A percentile compares a stretch with the other conserved stretches of the same genome.
Evolutionary conservation across 2,329 filamentous ascomycete genomes (phyloP).

Genomic region (Domatiomyces globalis): DNA sequence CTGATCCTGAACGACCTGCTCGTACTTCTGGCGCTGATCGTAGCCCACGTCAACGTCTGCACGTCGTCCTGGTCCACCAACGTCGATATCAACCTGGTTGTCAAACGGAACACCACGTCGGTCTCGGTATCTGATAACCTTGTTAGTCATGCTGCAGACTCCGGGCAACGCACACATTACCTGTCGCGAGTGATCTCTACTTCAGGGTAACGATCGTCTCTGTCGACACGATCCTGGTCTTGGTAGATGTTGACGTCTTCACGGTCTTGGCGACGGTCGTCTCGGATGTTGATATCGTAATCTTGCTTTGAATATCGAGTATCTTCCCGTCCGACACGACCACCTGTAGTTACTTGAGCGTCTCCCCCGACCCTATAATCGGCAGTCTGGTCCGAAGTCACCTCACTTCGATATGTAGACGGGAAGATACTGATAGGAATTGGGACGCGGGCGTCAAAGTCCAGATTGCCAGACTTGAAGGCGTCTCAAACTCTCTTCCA

Average conservation of each 20-base stretch:
- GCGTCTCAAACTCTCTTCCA: conserved; percentile 20
- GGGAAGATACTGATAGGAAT: conserved; percentile 99
- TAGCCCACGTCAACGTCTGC: conserved; percentile 10
- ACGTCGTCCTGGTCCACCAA: conserved; percentile 25
- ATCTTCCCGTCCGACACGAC: conserved; percentile 97
- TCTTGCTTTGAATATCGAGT: conserved; percentile 63
- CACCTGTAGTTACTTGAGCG: conserved; percentile 52
- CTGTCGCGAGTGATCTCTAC: conserved; percentile 38
- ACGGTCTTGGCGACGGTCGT: conserved; percentile 48
- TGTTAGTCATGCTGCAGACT: not conserved
- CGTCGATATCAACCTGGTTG: conserved; percentile 29
- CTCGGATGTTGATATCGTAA: conserved; percentile 66
- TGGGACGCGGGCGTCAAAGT: conserved; percentile 59
- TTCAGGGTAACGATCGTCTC: conserved; percentile 31
- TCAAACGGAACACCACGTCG: conserved; percentile 31
- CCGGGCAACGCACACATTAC: conserved; percentile 24
- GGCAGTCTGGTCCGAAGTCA: conserved; percentile 47
- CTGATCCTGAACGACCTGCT: conserved; percentile 33
- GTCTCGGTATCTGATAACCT: conserved; percentile 38
- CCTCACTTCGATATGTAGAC: conserved; percentile 80
- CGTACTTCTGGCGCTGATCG: conserved; percentile 21
- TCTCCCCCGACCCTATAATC: conserved; percentile 78
- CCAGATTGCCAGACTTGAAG: conserved; percentile 18
- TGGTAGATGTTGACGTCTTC: conserved; percentile 27
- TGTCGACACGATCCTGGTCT: conserved; percentile 21